Conservation (phyloP, 306 rosid genomes). For the Acacia crassicarpa region DNA sequence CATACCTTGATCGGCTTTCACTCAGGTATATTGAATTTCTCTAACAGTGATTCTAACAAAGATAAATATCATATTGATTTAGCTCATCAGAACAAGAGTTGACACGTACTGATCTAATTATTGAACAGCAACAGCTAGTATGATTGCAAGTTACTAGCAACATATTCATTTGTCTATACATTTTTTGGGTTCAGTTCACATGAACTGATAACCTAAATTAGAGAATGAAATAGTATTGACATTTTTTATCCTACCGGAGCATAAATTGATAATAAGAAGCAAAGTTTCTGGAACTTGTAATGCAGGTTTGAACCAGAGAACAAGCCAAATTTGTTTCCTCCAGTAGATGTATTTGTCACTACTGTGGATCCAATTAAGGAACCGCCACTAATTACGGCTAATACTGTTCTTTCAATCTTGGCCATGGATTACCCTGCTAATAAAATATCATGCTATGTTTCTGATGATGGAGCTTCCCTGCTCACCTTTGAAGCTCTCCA, state of each 20-base stretch:
- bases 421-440: slow-evolving; percentile 89
- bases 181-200: neutral
- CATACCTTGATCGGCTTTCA: slow-evolving; percentile 94
- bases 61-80: slow-evolving; percentile 1
- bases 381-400: slow-evolving; percentile 92
- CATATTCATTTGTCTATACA: neutral
- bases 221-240: neutral
- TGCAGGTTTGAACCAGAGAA: slow-evolving; percentile 88
- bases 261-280: slow-evolving; percentile 1
- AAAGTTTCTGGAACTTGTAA: slow-evolving; percentile 26
- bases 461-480: slow-evolving; percentile 98
- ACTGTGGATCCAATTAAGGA: slow-evolving; percentile 94
- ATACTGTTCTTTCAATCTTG: slow-evolving; percentile 86
- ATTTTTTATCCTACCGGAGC: neutral
- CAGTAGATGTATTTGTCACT: slow-evolving; percentile 82
- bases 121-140: neutral
- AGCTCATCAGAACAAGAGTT: slow-evolving; percentile 5
- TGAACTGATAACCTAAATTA: neutral
- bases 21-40: slow-evolving; percentile 52
- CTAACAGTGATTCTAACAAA: neutral
- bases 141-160: slow-evolving; percentile 12
- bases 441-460: slow-evolving; percentile 86
- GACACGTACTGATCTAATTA: neutral
- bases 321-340: slow-evolving; percentile 79
- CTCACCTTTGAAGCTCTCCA: slow-evolving; percentile 93